Evolutionary conservation across 1,284 basidiomycete genomes (phyloP), one percentile per base, ranked within the genome.

Genomic region (Dichomitus squalens): DNA sequence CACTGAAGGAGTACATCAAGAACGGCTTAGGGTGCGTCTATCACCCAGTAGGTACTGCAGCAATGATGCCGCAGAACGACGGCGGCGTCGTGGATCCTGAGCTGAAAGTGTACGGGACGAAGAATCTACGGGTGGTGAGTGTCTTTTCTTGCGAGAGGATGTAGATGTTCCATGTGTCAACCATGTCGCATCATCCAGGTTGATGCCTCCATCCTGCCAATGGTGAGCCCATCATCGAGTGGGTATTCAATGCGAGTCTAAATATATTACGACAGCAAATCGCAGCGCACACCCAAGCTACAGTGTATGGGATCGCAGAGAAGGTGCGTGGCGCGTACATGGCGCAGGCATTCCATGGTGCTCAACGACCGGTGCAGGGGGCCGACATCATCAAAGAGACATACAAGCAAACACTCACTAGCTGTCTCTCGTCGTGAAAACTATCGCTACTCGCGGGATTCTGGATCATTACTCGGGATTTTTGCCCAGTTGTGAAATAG

Each of bases 31-130:
- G 47, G 7, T 53, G 52, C 8, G 52, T 58, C 16, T 66, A 46
- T 36, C 63, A 64, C 35, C 59, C 63, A 7, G 25, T 61, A 14
- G 64, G 63, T 9, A 46, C 56, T 0, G 50, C 53, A 23, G 57
- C 58, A 0, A 83, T 84, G 82, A 70, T 84, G 38, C 83, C 82
- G n/a, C n/a, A n/a, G n/a, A n/a, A n/a, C n/a, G 58, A 65, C 40
- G 62, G 59, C 12, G 69, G 69, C 16, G 70, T 70, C 7, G 69
- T 72, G 6, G 65, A 67, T 53, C 63, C 64, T 4, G 54, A 59
- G 18, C 52, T 71, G 34, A 70, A 63, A 57, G 71, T 65, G n/a
- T 89, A 84, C 69, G 90, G 87, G 9, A 61, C 57, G 14, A 48
- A 34, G 29, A 61, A 58, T 18, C 21, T 61, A 25, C 57, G 60